These are phyloP conservation scores for Babesia caballi DNA, from an alignment of 169 alveolate species.

Conservation along the genomic window DNA sequence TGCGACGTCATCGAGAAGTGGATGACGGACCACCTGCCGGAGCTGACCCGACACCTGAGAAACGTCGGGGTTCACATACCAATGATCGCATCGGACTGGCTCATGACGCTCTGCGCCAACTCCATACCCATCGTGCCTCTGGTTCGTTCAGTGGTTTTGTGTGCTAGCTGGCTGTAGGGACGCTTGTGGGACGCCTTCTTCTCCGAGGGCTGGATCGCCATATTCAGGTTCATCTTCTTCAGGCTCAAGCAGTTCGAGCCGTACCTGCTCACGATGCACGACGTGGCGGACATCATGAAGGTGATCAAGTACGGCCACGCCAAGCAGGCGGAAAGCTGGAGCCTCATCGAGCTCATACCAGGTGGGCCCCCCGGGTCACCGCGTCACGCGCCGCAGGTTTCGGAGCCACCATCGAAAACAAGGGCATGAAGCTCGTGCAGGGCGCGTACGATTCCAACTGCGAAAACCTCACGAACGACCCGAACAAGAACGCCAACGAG, in stretches of 20 bases:
- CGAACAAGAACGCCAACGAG: constrained; percentile 44
- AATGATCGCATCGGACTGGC: constrained; percentile 82
- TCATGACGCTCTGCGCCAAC: constrained; percentile 78
- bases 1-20: constrained; percentile 57
- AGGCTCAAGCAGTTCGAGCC: constrained; percentile 65
- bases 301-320: constrained; percentile 64
- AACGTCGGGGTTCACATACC: constrained; percentile 70
- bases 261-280: constrained; percentile 54
- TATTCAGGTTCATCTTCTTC: constrained; percentile 68
- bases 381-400: constrained; percentile 10
- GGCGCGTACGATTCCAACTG: constrained; percentile 54
- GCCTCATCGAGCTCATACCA: constrained; percentile 53
- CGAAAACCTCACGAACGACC: constrained; percentile 61
- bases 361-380: background rate
- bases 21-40: constrained; percentile 41
- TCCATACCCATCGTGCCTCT: constrained; percentile 73
- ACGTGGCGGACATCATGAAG: constrained; percentile 67
- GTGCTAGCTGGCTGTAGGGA: constrained; percentile 10
- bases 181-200: constrained; percentile 78
- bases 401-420: constrained; percentile 36
- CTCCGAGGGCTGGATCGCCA: constrained; percentile 79
- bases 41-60: constrained; percentile 43
- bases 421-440: constrained; percentile 30
- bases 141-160: background rate
- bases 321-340: constrained; percentile 46